Evolutionary conservation across 306 rosid genomes (phyloP).

Genomic region (Acacia acuminata): DNA sequence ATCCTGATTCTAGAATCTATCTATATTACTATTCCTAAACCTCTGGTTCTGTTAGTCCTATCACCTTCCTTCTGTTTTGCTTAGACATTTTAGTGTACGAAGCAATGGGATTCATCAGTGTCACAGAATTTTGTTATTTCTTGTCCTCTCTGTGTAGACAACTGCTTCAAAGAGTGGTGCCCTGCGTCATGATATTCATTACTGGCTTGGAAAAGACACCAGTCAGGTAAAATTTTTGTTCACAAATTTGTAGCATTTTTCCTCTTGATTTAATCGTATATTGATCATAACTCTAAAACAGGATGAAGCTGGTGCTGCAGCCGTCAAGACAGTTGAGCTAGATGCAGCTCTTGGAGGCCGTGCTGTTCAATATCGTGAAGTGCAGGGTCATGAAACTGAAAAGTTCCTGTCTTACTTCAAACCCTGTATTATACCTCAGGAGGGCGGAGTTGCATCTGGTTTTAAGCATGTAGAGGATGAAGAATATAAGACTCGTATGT

Average conservation of each 20-base stretch:
- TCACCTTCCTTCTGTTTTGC: background rate
- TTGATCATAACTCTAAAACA: slow-evolving; percentile 36
- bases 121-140: slow-evolving; percentile 14
- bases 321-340: slow-evolving; percentile 88
- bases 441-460: slow-evolving; percentile 89
- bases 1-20: too few species aligned
- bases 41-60: too few species aligned
- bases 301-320: slow-evolving; percentile 96
- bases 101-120: background rate
- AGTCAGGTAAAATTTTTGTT: slow-evolving; percentile 55
- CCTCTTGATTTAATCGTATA: slow-evolving; percentile 6
- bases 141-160: slow-evolving; percentile 51
- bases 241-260: background rate
- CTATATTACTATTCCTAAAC: too few species aligned
- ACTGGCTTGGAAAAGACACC: slow-evolving; percentile 94
- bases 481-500: slow-evolving; percentile 70
- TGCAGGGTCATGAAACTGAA: slow-evolving; percentile 91
- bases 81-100: background rate
- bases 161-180: slow-evolving; percentile 82
- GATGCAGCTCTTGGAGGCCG: slow-evolving; percentile 99
- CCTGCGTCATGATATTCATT: slow-evolving; percentile 85
- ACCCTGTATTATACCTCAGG: slow-evolving; percentile 92
- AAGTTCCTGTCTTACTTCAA: slow-evolving; percentile 84
- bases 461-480: slow-evolving; percentile 82
- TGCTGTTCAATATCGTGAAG: slow-evolving; percentile 93